Percentiles rank a stretch among this genome's conserved stretches.
phyloP scores from a whole-genome alignment of 2,329 filamentous ascomycete species.

The Clonostachys byssicola region DNA sequence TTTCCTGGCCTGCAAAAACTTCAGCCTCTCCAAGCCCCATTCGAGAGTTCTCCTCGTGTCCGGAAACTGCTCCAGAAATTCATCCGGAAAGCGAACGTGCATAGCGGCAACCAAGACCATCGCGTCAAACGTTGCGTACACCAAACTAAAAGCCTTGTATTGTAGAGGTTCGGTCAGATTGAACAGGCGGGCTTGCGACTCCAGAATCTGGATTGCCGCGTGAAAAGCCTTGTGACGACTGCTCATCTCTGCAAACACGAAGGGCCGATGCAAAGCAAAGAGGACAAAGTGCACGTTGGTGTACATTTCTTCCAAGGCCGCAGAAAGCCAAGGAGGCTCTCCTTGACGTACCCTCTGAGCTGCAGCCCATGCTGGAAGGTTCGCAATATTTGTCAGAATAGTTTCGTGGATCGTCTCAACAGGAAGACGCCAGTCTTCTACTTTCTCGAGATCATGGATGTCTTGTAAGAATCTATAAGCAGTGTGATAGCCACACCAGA shows the following conservation, averaged over 20 bases:
- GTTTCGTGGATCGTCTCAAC: slow-evolving; percentile 3
- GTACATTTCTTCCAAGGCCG: slow-evolving; percentile 2
- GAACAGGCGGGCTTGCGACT: slow-evolving; percentile 5
- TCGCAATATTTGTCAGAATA: slow-evolving; percentile 2
- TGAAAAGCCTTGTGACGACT: slow-evolving; percentile 2
- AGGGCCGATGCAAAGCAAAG: slow-evolving; percentile 5
- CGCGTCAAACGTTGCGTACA: slow-evolving; percentile 6
- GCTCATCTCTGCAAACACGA: background rate
- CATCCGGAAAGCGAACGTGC: slow-evolving; percentile 4
- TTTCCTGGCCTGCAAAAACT: slow-evolving; percentile 1
- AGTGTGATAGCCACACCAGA: slow-evolving; percentile 5
- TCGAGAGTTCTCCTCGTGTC: slow-evolving; percentile 1
- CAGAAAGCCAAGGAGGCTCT: slow-evolving; percentile 2
- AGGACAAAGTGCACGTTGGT: slow-evolving; percentile 5
- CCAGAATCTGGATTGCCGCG: slow-evolving; percentile 2
- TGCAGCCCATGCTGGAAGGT: slow-evolving; percentile 3
- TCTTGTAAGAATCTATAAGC: slow-evolving; percentile 4
- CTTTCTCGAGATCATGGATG: slow-evolving; percentile 2
- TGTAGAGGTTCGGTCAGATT: background rate
- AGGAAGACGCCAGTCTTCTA: background rate
- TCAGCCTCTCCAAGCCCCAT: slow-evolving; percentile 2
- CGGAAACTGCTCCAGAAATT: slow-evolving; percentile 1
- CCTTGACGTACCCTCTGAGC: background rate
- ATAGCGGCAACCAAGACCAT: slow-evolving; percentile 4
- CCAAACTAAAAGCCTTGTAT: slow-evolving; percentile 2